phyloP scores from a whole-genome alignment of 129 eudicot genomes.

The Gnaphalium uliginosum region DNA sequence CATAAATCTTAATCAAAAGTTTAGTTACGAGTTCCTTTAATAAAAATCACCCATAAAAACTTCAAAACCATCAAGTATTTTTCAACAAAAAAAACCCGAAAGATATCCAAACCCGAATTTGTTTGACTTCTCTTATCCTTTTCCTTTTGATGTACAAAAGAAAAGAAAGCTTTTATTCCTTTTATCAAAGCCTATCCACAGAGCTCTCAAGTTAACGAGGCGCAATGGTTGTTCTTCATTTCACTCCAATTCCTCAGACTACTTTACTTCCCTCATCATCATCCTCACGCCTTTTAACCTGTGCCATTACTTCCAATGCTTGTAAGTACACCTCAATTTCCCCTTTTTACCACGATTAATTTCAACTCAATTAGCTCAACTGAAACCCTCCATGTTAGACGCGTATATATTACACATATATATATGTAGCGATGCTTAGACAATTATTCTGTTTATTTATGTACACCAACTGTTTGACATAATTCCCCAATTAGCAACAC shows the following conservation, averaged over 20 bases:
- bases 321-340: neutral
- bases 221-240: constrained; percentile 29
- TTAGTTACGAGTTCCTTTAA: no score
- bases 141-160: neutral
- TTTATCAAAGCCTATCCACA: neutral
- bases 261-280: neutral
- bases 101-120: neutral
- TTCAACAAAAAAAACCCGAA: no score
- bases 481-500: neutral
- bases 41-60: no score
- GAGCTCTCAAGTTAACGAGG: neutral
- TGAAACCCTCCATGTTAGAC: no score
- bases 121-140: neutral
- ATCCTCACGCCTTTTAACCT: neutral
- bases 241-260: constrained; percentile 28
- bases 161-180: neutral
- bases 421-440: neutral
- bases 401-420: no score
- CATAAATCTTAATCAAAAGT: no score
- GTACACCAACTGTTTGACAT: neutral
- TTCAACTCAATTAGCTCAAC: neutral
- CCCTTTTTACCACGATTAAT: neutral
- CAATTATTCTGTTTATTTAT: neutral
- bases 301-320: neutral
- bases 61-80: no score